These are phyloP conservation scores for Starmerella apis DNA, from an alignment of 805 yeast species.

Conservation along the genomic window DNA sequence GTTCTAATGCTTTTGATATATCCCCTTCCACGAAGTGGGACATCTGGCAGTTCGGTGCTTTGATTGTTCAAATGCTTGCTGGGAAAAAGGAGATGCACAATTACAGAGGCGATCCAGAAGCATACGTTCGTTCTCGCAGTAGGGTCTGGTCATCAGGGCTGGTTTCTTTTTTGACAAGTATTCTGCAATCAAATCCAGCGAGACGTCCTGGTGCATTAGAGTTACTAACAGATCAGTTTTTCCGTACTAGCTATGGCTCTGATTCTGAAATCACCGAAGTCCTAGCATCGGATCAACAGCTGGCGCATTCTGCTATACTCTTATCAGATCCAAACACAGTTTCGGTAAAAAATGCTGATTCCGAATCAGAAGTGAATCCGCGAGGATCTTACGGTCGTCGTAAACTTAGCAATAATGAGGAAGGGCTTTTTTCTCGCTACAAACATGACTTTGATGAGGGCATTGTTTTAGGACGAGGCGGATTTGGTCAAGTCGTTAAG, in stretches of 20 bases:
- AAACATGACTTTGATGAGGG: slow-evolving; percentile 92
- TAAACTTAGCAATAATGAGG: slow-evolving; percentile 16
- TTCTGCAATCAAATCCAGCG: slow-evolving; percentile 46
- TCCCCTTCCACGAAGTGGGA: slow-evolving; percentile 61
- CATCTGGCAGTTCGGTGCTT: slow-evolving; percentile 84
- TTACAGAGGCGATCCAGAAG: slow-evolving; percentile 50
- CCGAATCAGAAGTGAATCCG: background rate
- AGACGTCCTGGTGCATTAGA: slow-evolving; percentile 78
- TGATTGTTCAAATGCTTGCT: slow-evolving; percentile 54
- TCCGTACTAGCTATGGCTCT: slow-evolving; percentile 43
- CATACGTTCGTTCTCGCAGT: slow-evolving; percentile 41
- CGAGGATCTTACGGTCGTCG: slow-evolving; percentile 9
- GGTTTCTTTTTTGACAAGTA: slow-evolving; percentile 52
- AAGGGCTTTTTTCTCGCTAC: slow-evolving; percentile 52
- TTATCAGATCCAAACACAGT: background rate
- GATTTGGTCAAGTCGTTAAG: slow-evolving; percentile 96
- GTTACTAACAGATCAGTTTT: slow-evolving; percentile 68
- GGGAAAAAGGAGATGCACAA: slow-evolving; percentile 44
- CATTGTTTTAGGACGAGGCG: slow-evolving; percentile 85
- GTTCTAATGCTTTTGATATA: background rate
- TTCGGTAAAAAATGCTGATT: background rate
- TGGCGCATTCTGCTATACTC: background rate
- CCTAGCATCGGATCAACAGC: background rate
- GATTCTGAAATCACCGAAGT: background rate
- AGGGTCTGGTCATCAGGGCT: slow-evolving; percentile 45